These are phyloP conservation scores for Beauveria sp. DNA, from an alignment of 2,329 filamentous ascomycete species.

Conservation along the genomic window DNA sequence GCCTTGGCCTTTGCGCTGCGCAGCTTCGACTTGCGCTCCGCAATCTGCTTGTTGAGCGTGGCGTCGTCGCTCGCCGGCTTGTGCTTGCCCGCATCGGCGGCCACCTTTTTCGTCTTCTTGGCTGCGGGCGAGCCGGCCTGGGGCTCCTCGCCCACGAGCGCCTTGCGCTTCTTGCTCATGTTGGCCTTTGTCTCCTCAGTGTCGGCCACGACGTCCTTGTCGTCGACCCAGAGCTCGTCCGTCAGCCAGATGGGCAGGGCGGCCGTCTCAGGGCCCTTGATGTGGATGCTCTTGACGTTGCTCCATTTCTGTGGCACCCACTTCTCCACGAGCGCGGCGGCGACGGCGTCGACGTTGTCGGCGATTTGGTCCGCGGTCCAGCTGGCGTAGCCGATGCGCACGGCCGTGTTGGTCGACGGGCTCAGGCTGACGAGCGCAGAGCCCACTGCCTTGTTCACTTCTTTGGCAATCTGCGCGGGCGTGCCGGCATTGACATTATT, in stretches of 20 bases:
- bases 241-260: slow-evolving; percentile 93
- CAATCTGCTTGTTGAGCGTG: slow-evolving; percentile 50
- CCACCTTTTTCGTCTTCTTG: slow-evolving; percentile 29
- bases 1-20: slow-evolving; percentile 53
- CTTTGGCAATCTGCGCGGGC: slow-evolving; percentile 62
- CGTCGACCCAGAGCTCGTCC: slow-evolving; percentile 82
- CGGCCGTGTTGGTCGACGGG: slow-evolving; percentile 69
- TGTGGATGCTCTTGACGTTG: slow-evolving; percentile 74
- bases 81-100: slow-evolving; percentile 21
- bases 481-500: slow-evolving; percentile 40
- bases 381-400: slow-evolving; percentile 69
- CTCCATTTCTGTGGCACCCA: slow-evolving; percentile 81
- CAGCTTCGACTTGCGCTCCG: slow-evolving; percentile 49
- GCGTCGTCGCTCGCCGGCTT: slow-evolving; percentile 40
- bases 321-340: slow-evolving; percentile 62
- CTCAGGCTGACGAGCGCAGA: slow-evolving; percentile 75
- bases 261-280: slow-evolving; percentile 84
- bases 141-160: slow-evolving; percentile 27
- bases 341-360: slow-evolving; percentile 72
- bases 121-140: slow-evolving; percentile 16
- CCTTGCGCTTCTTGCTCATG: slow-evolving; percentile 58
- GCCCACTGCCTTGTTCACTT: slow-evolving; percentile 70
- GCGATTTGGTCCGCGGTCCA: slow-evolving; percentile 69
- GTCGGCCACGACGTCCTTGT: slow-evolving; percentile 62
- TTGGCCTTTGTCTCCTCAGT: slow-evolving; percentile 49